Evolutionary conservation across 1,139 yeast genomes (phyloP).

Genomic region (Diutina neorugosa): DNA sequence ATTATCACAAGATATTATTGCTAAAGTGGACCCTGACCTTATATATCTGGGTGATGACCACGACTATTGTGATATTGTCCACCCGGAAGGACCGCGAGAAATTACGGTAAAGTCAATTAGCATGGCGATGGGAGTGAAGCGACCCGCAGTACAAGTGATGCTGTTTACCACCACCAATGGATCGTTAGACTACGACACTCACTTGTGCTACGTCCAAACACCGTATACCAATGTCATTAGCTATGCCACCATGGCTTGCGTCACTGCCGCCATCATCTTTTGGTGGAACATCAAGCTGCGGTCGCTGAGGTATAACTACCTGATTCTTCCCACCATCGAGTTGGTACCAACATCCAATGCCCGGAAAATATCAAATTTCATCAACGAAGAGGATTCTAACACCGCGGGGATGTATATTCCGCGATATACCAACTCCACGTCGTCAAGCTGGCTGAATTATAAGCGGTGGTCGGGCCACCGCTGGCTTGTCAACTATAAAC

Average conservation of each 20-base stretch:
- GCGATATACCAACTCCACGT: constrained; percentile 9
- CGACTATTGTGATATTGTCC: constrained; percentile 78
- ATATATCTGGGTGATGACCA: constrained; percentile 91
- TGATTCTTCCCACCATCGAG: constrained; percentile 11
- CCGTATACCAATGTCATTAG: constrained; percentile 33
- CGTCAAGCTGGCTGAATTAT: constrained; percentile 3
- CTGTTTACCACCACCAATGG: constrained; percentile 15
- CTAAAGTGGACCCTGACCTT: constrained; percentile 25
- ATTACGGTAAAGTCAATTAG: constrained; percentile 44
- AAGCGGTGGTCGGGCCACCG: neutral
- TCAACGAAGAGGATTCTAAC: constrained; percentile 11
- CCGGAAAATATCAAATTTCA: constrained; percentile 11
- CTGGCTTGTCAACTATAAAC: neutral
- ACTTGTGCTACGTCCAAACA: constrained; percentile 34
- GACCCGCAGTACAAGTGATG: constrained; percentile 42
- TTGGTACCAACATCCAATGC: constrained; percentile 8
- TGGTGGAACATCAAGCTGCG: constrained; percentile 21
- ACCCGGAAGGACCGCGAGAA: constrained; percentile 26
- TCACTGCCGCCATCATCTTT: constrained; percentile 18
- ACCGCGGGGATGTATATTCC: constrained; percentile 7
- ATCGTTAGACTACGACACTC: constrained; percentile 19
- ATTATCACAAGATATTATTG: constrained; percentile 18
- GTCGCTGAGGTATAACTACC: constrained; percentile 11
- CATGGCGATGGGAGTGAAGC: constrained; percentile 47
- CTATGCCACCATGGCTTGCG: constrained; percentile 27